Base-by-base conservation (phyloP, 352 stramenopile species). In the Thalassiosira livingstoniorum region DNA sequence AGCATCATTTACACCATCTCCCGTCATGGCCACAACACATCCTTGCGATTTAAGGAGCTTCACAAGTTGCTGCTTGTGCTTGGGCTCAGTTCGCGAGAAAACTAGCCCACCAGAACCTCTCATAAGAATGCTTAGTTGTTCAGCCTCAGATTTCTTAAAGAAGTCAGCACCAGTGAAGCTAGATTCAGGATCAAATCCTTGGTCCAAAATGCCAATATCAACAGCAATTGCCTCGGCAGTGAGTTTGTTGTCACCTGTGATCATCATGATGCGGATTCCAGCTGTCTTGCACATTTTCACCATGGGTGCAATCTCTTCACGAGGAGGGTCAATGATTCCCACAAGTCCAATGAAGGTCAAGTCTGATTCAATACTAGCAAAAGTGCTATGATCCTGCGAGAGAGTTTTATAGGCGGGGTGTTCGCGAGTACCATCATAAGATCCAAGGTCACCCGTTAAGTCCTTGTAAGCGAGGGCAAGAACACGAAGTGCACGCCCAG, bases 261-360 rank as follows among this genome's bases (percentile, higher is more conserved):
- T 97, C 97, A 99, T 99, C 39, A 97, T 96, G 47, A 99, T 97
- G 86, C 98, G 98, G 80, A 99, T 99, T 31, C 98, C 98, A 4
- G 97, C 97, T 18, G 91, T 89, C 82, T 98, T 96, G 87, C 97
- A 99, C 54, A 95, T 94, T 18, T 90, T 87, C 31, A 99, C 97
- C 11, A 97, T 94, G 53, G 98, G 93, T 27, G 95, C 94, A 32
- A 99, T 97, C 80, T 99, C 97, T 0, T 91, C 89, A 21, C 97
- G 95, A 47, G 98, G 91, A 2, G 98, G 98, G 83, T 99, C 98
- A 78, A 98, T 94, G 74, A 99, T 98, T 71, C 97, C 97, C 47
- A 98, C 97, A 70, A 99, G 95, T 45, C 95, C 96, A 51, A 95
- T 75, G 35, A 97, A 90, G 31, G 85, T 95, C 65, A 98, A 87